phyloP scores from a whole-genome alignment of 2,329 filamentous ascomycete species.

The Thielaviopsis populi region DNA sequence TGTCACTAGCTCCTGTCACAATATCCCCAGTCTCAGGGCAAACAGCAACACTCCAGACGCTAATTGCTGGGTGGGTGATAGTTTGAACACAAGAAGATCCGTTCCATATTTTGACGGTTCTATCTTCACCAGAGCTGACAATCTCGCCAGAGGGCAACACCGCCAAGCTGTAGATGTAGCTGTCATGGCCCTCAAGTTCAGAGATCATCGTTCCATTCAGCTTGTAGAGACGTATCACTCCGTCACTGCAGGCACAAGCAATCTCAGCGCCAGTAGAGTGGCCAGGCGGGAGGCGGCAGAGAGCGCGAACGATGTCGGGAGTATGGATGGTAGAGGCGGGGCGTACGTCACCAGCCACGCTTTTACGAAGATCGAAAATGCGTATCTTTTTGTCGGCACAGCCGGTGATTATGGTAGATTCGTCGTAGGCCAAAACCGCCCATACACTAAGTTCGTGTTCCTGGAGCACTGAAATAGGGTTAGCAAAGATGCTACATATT shows the following conservation, averaged over 20 bases:
- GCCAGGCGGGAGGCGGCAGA: conserved; percentile 61
- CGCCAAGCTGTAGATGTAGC: conserved; percentile 80
- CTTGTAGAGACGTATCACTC: conserved; percentile 75
- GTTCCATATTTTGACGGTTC: conserved; percentile 83
- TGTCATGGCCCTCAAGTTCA: conserved; percentile 76
- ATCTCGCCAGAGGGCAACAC: conserved; percentile 70
- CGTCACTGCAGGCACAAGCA: conserved; percentile 87
- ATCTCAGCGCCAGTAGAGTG: conserved; percentile 81
- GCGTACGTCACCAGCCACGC: conserved; percentile 39
- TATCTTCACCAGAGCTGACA: conserved; percentile 82
- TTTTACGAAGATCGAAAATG: conserved; percentile 57
- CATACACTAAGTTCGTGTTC: conserved; percentile 71
- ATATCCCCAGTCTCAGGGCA: conserved; percentile 77
- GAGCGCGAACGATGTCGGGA: conserved; percentile 72
- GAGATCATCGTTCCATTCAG: conserved; percentile 60
- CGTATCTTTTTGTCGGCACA: conserved; percentile 84
- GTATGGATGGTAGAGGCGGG: conserved; percentile 44
- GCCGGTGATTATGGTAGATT: conserved; percentile 70
- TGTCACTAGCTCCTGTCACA: conserved; percentile 83
- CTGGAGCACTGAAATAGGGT: conserved; percentile 34
- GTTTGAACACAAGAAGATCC: conserved; percentile 76
- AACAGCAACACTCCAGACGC: conserved; percentile 84
- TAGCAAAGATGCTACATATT: not conserved
- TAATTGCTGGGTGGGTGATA: conserved; percentile 92
- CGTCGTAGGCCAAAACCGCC: conserved; percentile 76